Conservation (phyloP, 1,284 basidiomycete genomes). For the Hortiboletus rubellus region DNA sequence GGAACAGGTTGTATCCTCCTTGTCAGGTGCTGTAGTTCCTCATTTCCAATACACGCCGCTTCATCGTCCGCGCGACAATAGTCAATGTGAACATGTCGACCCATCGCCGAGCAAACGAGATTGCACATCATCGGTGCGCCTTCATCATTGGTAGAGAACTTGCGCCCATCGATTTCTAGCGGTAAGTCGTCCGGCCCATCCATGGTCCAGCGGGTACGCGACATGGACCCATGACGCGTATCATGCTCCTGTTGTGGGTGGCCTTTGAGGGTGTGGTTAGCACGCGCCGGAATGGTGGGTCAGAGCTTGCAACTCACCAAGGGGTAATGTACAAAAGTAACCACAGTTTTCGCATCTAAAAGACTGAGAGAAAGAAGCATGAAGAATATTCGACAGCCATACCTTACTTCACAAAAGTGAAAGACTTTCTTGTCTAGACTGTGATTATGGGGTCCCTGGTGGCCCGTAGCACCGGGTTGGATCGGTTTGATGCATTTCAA, state of each 20-base stretch:
- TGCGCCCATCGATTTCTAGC: constrained; percentile 55
- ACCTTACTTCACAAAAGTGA: constrained; percentile 54
- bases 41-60: constrained; percentile 39
- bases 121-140: constrained; percentile 68
- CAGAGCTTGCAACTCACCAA: constrained; percentile 39
- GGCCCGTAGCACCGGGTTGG: constrained; percentile 41
- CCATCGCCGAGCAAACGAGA: constrained; percentile 54
- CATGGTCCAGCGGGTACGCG: constrained; percentile 53
- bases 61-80: constrained; percentile 49
- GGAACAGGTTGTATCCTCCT: constrained; percentile 47
- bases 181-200: constrained; percentile 47
- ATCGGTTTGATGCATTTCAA: constrained; percentile 50
- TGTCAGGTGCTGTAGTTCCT: constrained; percentile 49
- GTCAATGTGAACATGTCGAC: constrained; percentile 57
- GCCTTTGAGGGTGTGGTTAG: constrained; percentile 38
- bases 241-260: constrained; percentile 62
- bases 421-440: constrained; percentile 41
- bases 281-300: not conserved
- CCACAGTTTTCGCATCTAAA: constrained; percentile 53
- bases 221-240: constrained; percentile 66
- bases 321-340: constrained; percentile 59
- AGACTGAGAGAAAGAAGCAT: not conserved
- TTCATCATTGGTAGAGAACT: constrained; percentile 56
- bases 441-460: constrained; percentile 52
- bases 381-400: not conserved